Percentiles rank a stretch among this genome's conserved stretches.
These are phyloP conservation scores for Neonectria ditissima DNA, from an alignment of 2,329 filamentous ascomycete genomes.

Conservation along the genomic window DNA sequence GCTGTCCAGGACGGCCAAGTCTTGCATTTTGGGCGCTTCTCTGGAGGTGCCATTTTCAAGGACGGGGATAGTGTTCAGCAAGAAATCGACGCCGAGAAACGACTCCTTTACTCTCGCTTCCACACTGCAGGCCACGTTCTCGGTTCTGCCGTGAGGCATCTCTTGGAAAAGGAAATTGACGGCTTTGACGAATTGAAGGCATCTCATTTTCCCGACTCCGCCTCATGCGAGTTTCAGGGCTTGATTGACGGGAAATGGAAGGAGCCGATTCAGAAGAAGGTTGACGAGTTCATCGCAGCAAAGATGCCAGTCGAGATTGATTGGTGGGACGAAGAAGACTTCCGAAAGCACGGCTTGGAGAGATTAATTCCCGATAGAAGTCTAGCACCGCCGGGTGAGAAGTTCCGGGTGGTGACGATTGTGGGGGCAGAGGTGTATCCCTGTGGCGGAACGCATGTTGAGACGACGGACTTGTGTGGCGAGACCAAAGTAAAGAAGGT, in stretches of 20 bases:
- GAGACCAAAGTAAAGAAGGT: constrained; percentile 76
- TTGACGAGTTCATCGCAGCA: constrained; percentile 68
- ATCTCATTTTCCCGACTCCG: constrained; percentile 75
- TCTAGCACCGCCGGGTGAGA: constrained; percentile 53
- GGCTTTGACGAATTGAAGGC: constrained; percentile 77
- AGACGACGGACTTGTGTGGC: constrained; percentile 68
- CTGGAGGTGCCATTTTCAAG: constrained; percentile 48
- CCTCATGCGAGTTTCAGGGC: constrained; percentile 76
- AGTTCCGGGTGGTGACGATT: constrained; percentile 76
- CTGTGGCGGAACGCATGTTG: constrained; percentile 81
- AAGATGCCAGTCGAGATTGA: constrained; percentile 70
- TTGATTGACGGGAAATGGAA: constrained; percentile 74
- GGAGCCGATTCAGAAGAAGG: constrained; percentile 68
- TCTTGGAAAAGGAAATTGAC: constrained; percentile 63
- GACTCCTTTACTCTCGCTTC: constrained; percentile 73
- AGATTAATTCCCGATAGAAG: constrained; percentile 65
- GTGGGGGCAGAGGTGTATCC: constrained; percentile 77
- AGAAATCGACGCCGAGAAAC: constrained; percentile 69
- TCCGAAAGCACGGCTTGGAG: constrained; percentile 64
- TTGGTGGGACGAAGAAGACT: constrained; percentile 76
- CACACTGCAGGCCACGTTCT: constrained; percentile 82
- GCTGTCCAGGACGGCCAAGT: constrained; percentile 64
- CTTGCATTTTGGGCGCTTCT: constrained; percentile 75
- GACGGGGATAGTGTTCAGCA: constrained; percentile 63
- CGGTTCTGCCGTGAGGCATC: constrained; percentile 72